These are phyloP conservation scores for Auriscalpium microsporum DNA, from an alignment of 768 basidiomycete genomes.

Conservation along the genomic window DNA sequence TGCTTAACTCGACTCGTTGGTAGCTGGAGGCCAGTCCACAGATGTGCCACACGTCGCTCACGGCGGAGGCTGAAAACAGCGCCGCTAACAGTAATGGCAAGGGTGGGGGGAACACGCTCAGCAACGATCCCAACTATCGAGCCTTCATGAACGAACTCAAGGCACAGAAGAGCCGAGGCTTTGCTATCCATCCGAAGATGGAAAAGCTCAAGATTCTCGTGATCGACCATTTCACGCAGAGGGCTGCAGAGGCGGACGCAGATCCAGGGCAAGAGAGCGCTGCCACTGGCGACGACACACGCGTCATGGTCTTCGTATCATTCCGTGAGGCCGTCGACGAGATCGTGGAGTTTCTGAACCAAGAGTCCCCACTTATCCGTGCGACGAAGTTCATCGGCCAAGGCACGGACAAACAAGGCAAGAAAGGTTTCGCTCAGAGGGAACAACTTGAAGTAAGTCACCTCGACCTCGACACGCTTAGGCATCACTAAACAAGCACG, in stretches of 20 bases:
- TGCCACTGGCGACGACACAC: slow-evolving; percentile 34
- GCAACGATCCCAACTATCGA: slow-evolving; percentile 51
- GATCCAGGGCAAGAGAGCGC: slow-evolving; percentile 19
- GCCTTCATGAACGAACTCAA: slow-evolving; percentile 63
- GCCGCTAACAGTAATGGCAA: slow-evolving; percentile 28
- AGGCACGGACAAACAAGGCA: slow-evolving; percentile 74
- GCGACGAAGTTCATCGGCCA: slow-evolving; percentile 89
- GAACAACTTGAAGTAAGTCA: slow-evolving; percentile 75
- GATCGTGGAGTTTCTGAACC: slow-evolving; percentile 72
- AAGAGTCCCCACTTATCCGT: slow-evolving; percentile 68
- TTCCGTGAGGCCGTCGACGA: slow-evolving; percentile 88
- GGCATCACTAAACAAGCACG: background rate
- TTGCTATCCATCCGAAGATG: slow-evolving; percentile 84
- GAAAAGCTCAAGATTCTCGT: slow-evolving; percentile 68
- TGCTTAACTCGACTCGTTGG: background rate
- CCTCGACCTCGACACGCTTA: background rate
- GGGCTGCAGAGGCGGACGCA: slow-evolving; percentile 32
- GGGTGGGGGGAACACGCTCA: slow-evolving; percentile 30
- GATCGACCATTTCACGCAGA: slow-evolving; percentile 68
- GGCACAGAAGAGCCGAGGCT: slow-evolving; percentile 41
- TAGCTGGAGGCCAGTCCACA: slow-evolving; percentile 78
- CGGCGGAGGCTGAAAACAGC: slow-evolving; percentile 33
- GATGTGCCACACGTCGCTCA: slow-evolving; percentile 66
- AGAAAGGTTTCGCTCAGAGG: slow-evolving; percentile 83
- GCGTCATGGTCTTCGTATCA: slow-evolving; percentile 93